Percentiles rank a stretch among this genome's conserved stretches.
phyloP scores from a whole-genome alignment of 305 asterid genomes.

The Withania somnifera region DNA sequence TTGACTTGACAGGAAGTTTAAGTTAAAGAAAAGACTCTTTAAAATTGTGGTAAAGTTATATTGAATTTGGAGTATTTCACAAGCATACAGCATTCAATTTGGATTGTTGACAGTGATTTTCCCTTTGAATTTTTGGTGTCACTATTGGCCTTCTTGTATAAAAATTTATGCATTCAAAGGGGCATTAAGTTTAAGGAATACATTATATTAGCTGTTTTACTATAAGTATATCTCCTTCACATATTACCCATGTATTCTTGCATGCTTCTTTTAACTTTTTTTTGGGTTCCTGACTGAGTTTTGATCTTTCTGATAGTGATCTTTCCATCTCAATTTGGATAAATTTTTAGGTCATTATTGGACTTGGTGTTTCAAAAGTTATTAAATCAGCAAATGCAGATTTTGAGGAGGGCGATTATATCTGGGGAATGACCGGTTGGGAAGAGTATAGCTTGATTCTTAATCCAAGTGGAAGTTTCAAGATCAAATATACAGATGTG shows the following conservation, averaged over 20 bases:
- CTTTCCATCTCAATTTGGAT: neutral
- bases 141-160: neutral
- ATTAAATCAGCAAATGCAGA: slow-evolving; percentile 5
- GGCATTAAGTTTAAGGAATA: neutral
- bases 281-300: neutral
- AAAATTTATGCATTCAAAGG: neutral
- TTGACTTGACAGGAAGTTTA: too few species aligned
- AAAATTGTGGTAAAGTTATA: too few species aligned
- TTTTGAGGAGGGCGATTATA: slow-evolving; percentile 13
- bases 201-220: neutral
- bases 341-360: slow-evolving; percentile 7
- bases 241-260: neutral
- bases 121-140: neutral
- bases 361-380: slow-evolving; percentile 16
- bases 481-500: slow-evolving; percentile 4
- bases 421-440: slow-evolving; percentile 20
- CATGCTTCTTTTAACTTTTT: neutral
- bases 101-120: neutral
- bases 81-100: neutral
- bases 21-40: too few species aligned
- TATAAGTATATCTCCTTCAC: neutral
- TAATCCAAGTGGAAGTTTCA: neutral
- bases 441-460: slow-evolving; percentile 10
- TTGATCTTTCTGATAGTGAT: neutral
- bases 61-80: too few species aligned